phyloP scores from a whole-genome alignment of 768 basidiomycete genomes.

The Gloeopeniophorella convolvens region DNA sequence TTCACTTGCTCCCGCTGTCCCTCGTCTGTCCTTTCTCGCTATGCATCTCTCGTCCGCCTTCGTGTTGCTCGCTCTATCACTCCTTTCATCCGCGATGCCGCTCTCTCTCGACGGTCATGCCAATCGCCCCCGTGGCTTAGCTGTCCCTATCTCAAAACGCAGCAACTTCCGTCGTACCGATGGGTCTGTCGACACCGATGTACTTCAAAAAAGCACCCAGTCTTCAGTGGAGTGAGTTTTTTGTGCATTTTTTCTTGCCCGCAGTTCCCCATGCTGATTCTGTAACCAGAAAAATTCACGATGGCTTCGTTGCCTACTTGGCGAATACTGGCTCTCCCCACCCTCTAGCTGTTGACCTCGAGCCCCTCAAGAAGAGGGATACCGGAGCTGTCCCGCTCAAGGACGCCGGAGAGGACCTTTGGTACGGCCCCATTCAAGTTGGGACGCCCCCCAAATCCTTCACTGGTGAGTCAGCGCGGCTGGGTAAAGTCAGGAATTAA shows the following conservation, averaged over 20 bases:
- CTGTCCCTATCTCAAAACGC: no score
- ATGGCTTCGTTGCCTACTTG: conserved; percentile 1
- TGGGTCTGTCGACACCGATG: neutral
- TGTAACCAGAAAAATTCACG: neutral
- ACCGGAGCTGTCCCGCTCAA: conserved; percentile 9
- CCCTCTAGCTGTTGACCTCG: neutral
- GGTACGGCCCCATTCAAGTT: conserved; percentile 7
- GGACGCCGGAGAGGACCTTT: conserved; percentile 5
- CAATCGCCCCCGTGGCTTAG: neutral
- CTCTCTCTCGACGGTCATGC: no score
- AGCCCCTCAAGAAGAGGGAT: neutral
- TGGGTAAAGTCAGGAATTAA: neutral
- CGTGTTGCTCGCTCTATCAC: neutral
- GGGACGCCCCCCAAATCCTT: conserved; percentile 8
- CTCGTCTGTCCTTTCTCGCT: no score
- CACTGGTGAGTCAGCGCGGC: neutral
- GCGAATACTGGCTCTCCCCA: conserved; percentile 3
- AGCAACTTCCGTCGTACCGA: no score
- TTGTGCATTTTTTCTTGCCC: no score
- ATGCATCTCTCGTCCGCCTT: no score
- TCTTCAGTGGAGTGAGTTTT: no score
- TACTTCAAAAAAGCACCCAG: neutral
- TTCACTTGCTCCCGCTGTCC: no score
- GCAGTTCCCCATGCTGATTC: neutral
- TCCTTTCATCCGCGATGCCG: neutral